A percentile compares a stretch with the other conserved stretches of the same genome.
Evolutionary conservation across 1,284 basidiomycete genomes (phyloP).

Genomic region (Tremellales sp.): DNA sequence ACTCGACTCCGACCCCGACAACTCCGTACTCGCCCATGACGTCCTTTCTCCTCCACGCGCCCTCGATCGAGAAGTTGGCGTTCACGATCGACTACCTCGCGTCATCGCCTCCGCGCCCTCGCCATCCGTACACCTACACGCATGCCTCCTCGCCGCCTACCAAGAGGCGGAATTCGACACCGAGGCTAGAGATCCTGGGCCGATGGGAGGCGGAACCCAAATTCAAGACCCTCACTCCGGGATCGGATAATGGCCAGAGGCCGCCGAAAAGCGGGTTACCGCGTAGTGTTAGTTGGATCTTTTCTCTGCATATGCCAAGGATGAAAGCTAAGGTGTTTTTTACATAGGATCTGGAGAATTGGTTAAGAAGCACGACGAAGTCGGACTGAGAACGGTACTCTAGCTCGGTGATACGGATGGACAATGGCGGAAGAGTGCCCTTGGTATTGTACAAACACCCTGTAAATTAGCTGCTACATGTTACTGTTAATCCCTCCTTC

Average conservation of each 20-base stretch:
- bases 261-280: conserved; percentile 24
- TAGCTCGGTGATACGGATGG: too few species aligned
- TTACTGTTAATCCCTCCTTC: too few species aligned
- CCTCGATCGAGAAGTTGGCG: conserved; percentile 5
- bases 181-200: too few species aligned
- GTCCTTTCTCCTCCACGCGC: conserved; percentile 18
- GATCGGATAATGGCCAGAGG: conserved; percentile 19
- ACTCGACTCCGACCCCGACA: conserved; percentile 1
- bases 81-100: neutral
- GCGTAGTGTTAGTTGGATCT: conserved; percentile 11
- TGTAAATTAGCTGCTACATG: too few species aligned
- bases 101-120: neutral
- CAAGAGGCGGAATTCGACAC: neutral
- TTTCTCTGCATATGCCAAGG: neutral
- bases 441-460: too few species aligned
- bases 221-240: conserved; percentile 11
- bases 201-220: conserved; percentile 3
- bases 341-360: conserved; percentile 13
- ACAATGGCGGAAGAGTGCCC: too few species aligned
- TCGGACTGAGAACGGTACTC: too few species aligned
- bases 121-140: neutral
- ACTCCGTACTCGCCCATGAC: conserved; percentile 27
- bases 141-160: neutral
- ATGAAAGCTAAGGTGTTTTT: neutral
- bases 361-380: conserved; percentile 6